phyloP scores from a whole-genome alignment of 2,329 filamentous ascomycete species.

The Xylaria sp. region DNA sequence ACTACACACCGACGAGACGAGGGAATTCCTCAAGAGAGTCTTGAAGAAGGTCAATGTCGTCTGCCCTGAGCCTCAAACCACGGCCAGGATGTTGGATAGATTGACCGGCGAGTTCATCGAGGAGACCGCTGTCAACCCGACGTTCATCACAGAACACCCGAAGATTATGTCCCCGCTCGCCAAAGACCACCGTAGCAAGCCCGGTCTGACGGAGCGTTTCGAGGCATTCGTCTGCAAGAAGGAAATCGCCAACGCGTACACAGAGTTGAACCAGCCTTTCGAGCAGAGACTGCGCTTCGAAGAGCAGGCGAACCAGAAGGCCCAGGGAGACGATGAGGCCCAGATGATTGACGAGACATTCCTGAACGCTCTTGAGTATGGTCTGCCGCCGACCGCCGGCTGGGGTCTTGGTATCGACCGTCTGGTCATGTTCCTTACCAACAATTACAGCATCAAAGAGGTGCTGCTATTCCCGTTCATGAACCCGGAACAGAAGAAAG shows the following conservation, averaged over 20 bases:
- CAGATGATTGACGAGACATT: constrained; percentile 97
- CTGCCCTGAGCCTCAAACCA: constrained; percentile 87
- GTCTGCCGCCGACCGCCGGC: constrained; percentile 89
- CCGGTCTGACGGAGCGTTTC: constrained; percentile 93
- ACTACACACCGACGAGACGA: constrained; percentile 86
- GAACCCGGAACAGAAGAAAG: constrained; percentile 54
- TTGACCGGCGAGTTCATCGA: constrained; percentile 94
- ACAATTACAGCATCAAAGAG: constrained; percentile 96
- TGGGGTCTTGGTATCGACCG: constrained; percentile 89
- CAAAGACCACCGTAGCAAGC: constrained; percentile 84
- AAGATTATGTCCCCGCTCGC: constrained; percentile 84
- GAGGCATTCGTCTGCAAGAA: constrained; percentile 97
- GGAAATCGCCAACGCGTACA: constrained; percentile 90
- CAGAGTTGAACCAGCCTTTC: constrained; percentile 96
- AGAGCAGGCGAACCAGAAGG: constrained; percentile 95
- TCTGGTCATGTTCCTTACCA: constrained; percentile 91
- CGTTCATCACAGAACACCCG: constrained; percentile 83
- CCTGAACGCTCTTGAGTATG: constrained; percentile 85
- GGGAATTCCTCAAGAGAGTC: constrained; percentile 81
- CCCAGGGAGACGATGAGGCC: constrained; percentile 94
- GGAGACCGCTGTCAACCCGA: constrained; percentile 90
- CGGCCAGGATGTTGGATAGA: constrained; percentile 95
- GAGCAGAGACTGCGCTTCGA: constrained; percentile 91
- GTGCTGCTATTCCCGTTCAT: constrained; percentile 97
- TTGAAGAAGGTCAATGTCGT: constrained; percentile 72